A percentile compares a stretch with the other conserved stretches of the same genome.
phyloP scores from a whole-genome alignment of 331 rosid genomes.

The Dryas integrifolia region DNA sequence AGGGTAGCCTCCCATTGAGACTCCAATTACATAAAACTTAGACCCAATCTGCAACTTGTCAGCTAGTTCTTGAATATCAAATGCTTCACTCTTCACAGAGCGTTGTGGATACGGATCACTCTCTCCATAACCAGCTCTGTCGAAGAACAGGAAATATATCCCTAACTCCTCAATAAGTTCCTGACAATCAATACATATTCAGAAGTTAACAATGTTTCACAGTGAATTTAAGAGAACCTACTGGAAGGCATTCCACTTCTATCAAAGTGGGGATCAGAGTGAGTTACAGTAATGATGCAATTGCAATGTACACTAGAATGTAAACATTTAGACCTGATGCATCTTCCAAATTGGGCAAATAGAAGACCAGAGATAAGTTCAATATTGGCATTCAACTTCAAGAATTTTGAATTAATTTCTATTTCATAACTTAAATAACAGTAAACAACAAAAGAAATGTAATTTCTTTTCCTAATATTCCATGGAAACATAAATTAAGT shows the following conservation, averaged over 20 bases:
- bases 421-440: neutral
- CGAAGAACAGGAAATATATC: conserved; percentile 55
- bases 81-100: conserved; percentile 73
- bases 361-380: neutral
- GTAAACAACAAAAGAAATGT: neutral
- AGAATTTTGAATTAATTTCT: too few relatives aligned
- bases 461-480: neutral
- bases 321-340: neutral
- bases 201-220: neutral
- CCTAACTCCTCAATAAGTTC: conserved; percentile 54
- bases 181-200: conserved; percentile 30
- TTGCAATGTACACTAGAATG: neutral
- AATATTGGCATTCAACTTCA: neutral
- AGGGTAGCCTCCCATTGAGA: conserved; percentile 64
- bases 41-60: conserved; percentile 58
- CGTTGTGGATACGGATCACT: conserved; percentile 82
- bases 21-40: conserved; percentile 59
- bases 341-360: neutral
- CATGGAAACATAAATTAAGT: neutral
- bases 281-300: neutral
- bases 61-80: conserved; percentile 77
- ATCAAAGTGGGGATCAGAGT: neutral
- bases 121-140: conserved; percentile 91
- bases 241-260: neutral
- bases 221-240: neutral